These are phyloP conservation scores for Samsoniella hepiali DNA, from an alignment of 2,329 filamentous ascomycete genomes.

Conservation along the genomic window DNA sequence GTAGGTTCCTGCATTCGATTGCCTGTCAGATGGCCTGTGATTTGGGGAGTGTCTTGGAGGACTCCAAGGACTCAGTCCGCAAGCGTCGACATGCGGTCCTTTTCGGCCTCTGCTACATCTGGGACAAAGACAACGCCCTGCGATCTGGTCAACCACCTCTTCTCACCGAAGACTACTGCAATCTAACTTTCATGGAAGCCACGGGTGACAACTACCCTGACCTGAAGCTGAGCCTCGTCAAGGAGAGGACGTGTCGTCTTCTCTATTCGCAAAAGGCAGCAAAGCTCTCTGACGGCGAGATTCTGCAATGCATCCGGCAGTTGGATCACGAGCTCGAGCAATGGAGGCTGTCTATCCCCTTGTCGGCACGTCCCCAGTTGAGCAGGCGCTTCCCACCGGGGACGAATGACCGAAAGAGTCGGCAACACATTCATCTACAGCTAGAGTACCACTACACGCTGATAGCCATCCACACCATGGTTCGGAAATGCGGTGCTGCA, in stretches of 20 bases:
- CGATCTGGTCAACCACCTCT: constrained; percentile 25
- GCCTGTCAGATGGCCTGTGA: constrained; percentile 21
- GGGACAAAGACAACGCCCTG: constrained; percentile 29
- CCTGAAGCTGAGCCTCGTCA: constrained; percentile 21
- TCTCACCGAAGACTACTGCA: constrained; percentile 45
- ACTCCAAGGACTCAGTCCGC: not conserved
- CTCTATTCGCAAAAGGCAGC: constrained; percentile 25
- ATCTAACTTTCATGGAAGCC: constrained; percentile 42
- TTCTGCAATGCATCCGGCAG: constrained; percentile 27
- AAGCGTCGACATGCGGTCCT: constrained; percentile 20
- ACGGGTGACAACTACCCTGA: constrained; percentile 14
- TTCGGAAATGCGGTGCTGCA: constrained; percentile 21
- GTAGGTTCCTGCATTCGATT: constrained; percentile 9
- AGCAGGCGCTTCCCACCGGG: not conserved
- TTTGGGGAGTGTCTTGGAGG: constrained; percentile 6
- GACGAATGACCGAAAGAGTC: not conserved
- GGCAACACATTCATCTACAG: constrained; percentile 18
- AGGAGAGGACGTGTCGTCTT: constrained; percentile 24
- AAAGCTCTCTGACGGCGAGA: constrained; percentile 24
- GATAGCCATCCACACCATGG: constrained; percentile 22
- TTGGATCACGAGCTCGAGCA: constrained; percentile 32
- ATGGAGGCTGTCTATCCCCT: constrained; percentile 29
- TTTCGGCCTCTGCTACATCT: constrained; percentile 29
- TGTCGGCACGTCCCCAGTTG: constrained; percentile 17
- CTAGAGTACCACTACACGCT: constrained; percentile 24